Conservation (phyloP, 2,329 filamentous ascomycete species). For the Hypoxylon sp. region DNA sequence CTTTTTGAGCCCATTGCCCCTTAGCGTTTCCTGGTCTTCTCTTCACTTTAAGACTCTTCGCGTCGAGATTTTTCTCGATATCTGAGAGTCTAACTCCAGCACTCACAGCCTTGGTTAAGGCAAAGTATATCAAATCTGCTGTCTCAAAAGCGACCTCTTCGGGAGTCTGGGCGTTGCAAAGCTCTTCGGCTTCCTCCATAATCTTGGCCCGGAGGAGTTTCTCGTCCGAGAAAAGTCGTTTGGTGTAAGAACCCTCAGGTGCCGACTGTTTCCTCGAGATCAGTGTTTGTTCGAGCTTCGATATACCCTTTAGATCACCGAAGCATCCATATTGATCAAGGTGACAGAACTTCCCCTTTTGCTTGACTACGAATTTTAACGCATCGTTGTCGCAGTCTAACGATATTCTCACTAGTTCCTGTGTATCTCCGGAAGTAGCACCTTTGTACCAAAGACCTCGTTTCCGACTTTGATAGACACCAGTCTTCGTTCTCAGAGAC, state of each 20-base stretch:
- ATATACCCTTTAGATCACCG: constrained; percentile 84
- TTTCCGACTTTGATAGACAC: constrained; percentile 97
- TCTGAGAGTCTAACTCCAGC: constrained; percentile 89
- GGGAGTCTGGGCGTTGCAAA: constrained; percentile 87
- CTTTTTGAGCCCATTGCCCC: constrained; percentile 89
- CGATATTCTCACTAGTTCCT: constrained; percentile 86
- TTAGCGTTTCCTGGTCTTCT: constrained; percentile 94
- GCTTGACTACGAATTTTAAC: constrained; percentile 88
- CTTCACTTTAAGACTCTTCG: constrained; percentile 96
- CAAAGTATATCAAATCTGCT: constrained; percentile 96
- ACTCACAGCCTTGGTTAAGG: constrained; percentile 87
- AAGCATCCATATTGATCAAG: constrained; percentile 94
- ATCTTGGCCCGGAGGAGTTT: constrained; percentile 95
- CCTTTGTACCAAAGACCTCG: constrained; percentile 97
- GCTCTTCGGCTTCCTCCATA: constrained; percentile 96
- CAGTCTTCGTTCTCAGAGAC: constrained; percentile 81
- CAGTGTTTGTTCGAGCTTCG: constrained; percentile 89
- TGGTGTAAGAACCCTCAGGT: constrained; percentile 92
- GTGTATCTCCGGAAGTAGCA: constrained; percentile 92
- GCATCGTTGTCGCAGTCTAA: constrained; percentile 96
- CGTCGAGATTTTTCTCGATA: constrained; percentile 91
- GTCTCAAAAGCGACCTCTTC: constrained; percentile 94
- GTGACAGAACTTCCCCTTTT: constrained; percentile 95
- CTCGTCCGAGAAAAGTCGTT: constrained; percentile 90
- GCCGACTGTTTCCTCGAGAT: constrained; percentile 85